Evolutionary conservation across 345 rosid genomes (phyloP).

Genomic region (Lepidium aucheri): DNA sequence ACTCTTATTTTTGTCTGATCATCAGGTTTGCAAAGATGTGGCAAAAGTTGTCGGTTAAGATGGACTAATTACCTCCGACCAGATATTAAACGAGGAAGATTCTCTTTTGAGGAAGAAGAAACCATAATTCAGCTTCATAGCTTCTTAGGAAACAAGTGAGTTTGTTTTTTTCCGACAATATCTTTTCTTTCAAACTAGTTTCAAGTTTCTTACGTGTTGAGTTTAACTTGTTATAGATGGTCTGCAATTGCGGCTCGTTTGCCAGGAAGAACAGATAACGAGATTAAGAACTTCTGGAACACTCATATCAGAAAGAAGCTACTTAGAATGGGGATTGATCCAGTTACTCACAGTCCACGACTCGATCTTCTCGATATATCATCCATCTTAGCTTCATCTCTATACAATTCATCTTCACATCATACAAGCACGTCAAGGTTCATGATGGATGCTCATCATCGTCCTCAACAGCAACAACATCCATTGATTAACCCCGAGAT

Average conservation of each 20-base stretch:
- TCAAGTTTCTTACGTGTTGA: slow-evolving; percentile 6
- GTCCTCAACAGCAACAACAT: slow-evolving; percentile 11
- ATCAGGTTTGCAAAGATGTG: slow-evolving; percentile 54
- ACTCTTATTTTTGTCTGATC: not conserved
- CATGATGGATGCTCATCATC: slow-evolving; percentile 33
- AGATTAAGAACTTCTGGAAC: slow-evolving; percentile 81
- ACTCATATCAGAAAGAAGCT: slow-evolving; percentile 69
- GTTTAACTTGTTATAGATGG: slow-evolving; percentile 38
- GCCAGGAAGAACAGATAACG: slow-evolving; percentile 85
- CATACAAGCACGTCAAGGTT: slow-evolving; percentile 43
- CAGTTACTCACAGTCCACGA: slow-evolving; percentile 69
- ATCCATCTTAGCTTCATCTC: slow-evolving; percentile 42
- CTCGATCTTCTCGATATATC: slow-evolving; percentile 70
- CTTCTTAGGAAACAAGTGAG: slow-evolving; percentile 68
- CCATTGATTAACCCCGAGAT: slow-evolving; percentile 25
- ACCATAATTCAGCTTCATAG: slow-evolving; percentile 61
- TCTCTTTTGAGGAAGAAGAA: slow-evolving; percentile 71
- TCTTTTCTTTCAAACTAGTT: not conserved
- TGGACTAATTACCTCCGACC: slow-evolving; percentile 82
- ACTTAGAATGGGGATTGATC: slow-evolving; percentile 83
- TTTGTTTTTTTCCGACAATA: not conserved
- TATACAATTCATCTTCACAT: slow-evolving; percentile 35
- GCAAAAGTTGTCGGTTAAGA: slow-evolving; percentile 70
- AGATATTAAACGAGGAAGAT: slow-evolving; percentile 64
- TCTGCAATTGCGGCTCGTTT: slow-evolving; percentile 72